A percentile compares a stretch with the other conserved stretches of the same genome.
Conservation (phyloP, 768 basidiomycete genomes). For the Filobasidium floriforme region DNA sequence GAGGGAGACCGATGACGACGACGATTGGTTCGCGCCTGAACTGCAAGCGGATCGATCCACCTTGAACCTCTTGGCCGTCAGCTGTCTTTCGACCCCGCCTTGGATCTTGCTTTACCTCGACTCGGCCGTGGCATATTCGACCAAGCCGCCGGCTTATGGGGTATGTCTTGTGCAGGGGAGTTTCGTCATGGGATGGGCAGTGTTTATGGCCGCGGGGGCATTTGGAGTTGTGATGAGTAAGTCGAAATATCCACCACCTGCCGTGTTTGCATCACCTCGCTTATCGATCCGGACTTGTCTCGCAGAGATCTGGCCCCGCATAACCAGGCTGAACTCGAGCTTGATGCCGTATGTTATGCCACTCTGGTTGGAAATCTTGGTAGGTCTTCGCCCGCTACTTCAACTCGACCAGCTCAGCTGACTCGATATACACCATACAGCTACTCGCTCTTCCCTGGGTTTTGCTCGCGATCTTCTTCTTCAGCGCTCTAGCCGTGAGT, state of each 20-base stretch:
- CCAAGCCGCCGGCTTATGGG: background rate
- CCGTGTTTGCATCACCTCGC: background rate
- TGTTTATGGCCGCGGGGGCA: background rate
- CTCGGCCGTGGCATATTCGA: background rate
- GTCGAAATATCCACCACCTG: background rate
- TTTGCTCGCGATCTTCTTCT: background rate
- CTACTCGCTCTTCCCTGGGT: background rate
- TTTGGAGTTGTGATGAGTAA: background rate
- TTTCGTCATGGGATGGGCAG: slow-evolving; percentile 5
- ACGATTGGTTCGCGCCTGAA: background rate
- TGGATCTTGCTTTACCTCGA: slow-evolving; percentile 7
- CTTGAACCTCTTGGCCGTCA: slow-evolving; percentile 1
- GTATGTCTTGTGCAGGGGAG: slow-evolving; percentile 1
- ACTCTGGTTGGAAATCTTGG: background rate
- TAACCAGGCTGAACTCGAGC: background rate
- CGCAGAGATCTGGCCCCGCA: background rate
- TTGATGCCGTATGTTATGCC: slow-evolving; percentile 3
- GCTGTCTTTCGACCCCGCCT: background rate
- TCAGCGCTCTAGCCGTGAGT: background rate
- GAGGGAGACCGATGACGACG: background rate
- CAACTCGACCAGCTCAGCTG: background rate
- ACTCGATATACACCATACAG: background rate
- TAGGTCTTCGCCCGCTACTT: background rate
- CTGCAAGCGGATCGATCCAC: background rate
- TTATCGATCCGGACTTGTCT: background rate